A percentile compares a stretch with the other conserved stretches of the same genome.
Conservation (phyloP, 257 asterid species). For the Avicennia marina region DNA sequence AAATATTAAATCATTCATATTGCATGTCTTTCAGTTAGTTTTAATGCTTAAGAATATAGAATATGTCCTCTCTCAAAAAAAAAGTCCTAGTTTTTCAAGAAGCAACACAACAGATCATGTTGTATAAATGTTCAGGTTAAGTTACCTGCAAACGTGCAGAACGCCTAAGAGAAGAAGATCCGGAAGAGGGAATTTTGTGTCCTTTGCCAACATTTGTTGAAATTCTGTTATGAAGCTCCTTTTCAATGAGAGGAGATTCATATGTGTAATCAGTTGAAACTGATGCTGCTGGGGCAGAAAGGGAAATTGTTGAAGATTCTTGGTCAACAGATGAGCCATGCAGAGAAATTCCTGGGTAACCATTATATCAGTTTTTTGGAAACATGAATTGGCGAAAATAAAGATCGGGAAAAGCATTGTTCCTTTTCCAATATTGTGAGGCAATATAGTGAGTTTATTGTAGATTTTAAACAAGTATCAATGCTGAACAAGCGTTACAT, state of each 20-base stretch:
- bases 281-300: conserved; percentile 62
- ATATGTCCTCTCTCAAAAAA: not conserved
- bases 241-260: conserved; percentile 40
- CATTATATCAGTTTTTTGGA: conserved; percentile 29
- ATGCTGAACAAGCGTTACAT: not conserved
- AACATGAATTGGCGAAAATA: conserved; percentile 4
- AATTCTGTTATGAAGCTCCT: conserved; percentile 31
- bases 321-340: conserved; percentile 34
- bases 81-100: not conserved
- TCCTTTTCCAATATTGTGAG: not conserved
- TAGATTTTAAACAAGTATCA: too few species aligned
- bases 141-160: conserved; percentile 71
- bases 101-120: not conserved
- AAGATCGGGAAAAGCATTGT: conserved; percentile 1
- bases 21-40: too few species aligned
- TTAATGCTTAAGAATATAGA: too few species aligned
- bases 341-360: conserved; percentile 38
- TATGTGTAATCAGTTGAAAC: conserved; percentile 51
- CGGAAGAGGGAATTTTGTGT: conserved; percentile 40
- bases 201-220: conserved; percentile 46
- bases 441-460: too few species aligned
- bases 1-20: too few species aligned
- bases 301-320: conserved; percentile 38
- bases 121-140: not conserved
- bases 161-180: conserved; percentile 63